Conservation (phyloP, 768 basidiomycete species). For the Pleurotus salmoneostramineus region DNA sequence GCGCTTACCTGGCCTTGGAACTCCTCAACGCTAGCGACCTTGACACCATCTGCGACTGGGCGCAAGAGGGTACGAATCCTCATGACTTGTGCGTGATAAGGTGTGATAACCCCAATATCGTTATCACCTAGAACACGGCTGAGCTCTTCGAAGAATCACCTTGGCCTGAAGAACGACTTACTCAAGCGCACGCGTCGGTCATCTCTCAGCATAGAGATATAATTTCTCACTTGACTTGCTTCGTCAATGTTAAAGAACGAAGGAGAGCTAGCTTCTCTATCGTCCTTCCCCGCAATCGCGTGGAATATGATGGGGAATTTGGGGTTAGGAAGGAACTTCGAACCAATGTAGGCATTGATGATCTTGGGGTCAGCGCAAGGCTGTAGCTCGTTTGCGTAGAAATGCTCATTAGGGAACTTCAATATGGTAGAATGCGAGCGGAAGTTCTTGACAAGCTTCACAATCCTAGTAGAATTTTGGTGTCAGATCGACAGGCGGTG, state of each 20-base stretch:
- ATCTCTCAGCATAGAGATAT: constrained; percentile 33
- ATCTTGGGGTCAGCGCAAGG: constrained; percentile 37
- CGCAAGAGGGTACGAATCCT: constrained; percentile 40
- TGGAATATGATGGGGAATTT: constrained; percentile 65
- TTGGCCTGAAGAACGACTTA: constrained; percentile 18
- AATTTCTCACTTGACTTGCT: constrained; percentile 46
- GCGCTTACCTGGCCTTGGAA: constrained; percentile 55
- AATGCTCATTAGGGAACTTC: constrained; percentile 54
- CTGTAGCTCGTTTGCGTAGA: constrained; percentile 54
- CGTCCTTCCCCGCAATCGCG: constrained; percentile 54
- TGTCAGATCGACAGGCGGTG: constrained; percentile 8
- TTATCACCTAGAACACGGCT: constrained; percentile 29
- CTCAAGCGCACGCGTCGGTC: constrained; percentile 37
- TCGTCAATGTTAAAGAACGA: constrained; percentile 73
- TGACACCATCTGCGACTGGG: constrained; percentile 35
- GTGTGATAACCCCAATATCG: constrained; percentile 60
- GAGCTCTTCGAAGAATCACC: constrained; percentile 11
- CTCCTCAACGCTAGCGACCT: constrained; percentile 66
- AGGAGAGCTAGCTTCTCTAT: constrained; percentile 60
- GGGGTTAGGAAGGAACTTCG: constrained; percentile 34
- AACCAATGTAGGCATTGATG: constrained; percentile 35
- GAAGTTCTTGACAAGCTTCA: constrained; percentile 64
- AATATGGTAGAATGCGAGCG: constrained; percentile 61
- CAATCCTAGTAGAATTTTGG: constrained; percentile 36
- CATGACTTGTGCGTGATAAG: constrained; percentile 57